These are phyloP conservation scores for Glaciozyma martinii DNA, from an alignment of 768 basidiomycete species.

Conservation along the genomic window DNA sequence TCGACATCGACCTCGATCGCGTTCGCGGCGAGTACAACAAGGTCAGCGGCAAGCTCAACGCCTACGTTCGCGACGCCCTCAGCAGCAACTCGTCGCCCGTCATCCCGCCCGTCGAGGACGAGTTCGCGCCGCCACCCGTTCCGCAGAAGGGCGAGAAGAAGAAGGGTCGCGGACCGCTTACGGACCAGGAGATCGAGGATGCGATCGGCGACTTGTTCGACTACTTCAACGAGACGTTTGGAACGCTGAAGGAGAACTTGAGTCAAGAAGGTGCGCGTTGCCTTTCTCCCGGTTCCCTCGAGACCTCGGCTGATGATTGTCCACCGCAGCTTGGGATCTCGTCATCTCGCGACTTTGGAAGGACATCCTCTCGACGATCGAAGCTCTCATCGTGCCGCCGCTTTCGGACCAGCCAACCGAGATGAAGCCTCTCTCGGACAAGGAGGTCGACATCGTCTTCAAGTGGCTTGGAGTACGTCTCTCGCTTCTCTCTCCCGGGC, in stretches of 20 bases:
- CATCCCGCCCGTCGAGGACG: slow-evolving; percentile 26
- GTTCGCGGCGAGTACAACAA: slow-evolving; percentile 54
- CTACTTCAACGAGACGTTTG: slow-evolving; percentile 88
- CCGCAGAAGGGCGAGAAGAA: slow-evolving; percentile 46
- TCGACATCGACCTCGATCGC: slow-evolving; percentile 74
- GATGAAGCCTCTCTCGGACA: slow-evolving; percentile 84
- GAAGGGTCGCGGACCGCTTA: slow-evolving; percentile 47
- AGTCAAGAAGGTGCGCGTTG: slow-evolving; percentile 67
- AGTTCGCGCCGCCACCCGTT: slow-evolving; percentile 56
- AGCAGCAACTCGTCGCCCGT: not conserved
- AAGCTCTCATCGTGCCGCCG: slow-evolving; percentile 81
- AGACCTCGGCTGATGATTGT: not conserved
- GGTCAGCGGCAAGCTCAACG: slow-evolving; percentile 54
- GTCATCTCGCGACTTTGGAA: slow-evolving; percentile 95
- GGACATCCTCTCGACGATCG: slow-evolving; percentile 77
- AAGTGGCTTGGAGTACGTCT: slow-evolving; percentile 84
- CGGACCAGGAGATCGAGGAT: slow-evolving; percentile 87
- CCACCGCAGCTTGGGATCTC: slow-evolving; percentile 46
- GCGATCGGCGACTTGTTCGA: slow-evolving; percentile 88
- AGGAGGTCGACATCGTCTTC: slow-evolving; percentile 97
- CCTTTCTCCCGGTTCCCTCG: not conserved
- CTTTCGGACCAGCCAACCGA: slow-evolving; percentile 74
- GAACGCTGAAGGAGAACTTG: slow-evolving; percentile 79
- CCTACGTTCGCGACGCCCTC: slow-evolving; percentile 35
- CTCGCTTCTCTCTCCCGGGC: not conserved